These are phyloP conservation scores for Pseudocohnilembus persalinus DNA, from an alignment of 169 alveolate genomes.

Conservation along the genomic window DNA sequence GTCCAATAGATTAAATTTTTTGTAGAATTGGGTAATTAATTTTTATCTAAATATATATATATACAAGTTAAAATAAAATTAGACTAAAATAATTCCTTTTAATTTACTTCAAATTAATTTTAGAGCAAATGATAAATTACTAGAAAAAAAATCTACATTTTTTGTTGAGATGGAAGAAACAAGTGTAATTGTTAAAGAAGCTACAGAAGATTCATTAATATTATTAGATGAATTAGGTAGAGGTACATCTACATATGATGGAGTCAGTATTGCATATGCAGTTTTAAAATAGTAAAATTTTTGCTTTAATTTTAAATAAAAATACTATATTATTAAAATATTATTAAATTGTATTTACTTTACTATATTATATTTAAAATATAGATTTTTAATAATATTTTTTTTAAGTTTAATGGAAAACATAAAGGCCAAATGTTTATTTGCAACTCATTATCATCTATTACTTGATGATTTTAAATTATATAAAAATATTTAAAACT, in stretches of 20 bases:
- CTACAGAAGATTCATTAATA: conserved; percentile 89
- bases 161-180: conserved; percentile 98
- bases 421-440: conserved; percentile 87
- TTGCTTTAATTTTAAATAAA: too few species aligned
- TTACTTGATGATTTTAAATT: conserved; percentile 73
- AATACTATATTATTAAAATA: too few species aligned
- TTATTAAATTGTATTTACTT: too few species aligned
- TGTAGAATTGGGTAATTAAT: conserved; percentile 33
- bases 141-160: conserved; percentile 99
- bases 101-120: conserved; percentile 82
- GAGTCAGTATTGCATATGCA: conserved; percentile 97
- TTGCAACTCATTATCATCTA: conserved; percentile 97
- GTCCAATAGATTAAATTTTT: conserved; percentile 96
- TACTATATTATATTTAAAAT: too few species aligned
- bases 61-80: background rate
- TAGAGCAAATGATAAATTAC: conserved; percentile 97
- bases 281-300: conserved; percentile 26
- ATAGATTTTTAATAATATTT: too few species aligned
- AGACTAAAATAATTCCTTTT: background rate
- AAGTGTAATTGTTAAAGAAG: conserved; percentile 77
- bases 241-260: conserved; percentile 99
- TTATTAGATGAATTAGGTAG: conserved; percentile 98
- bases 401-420: conserved; percentile 14
- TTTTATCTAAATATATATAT: background rate
- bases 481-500: conserved; percentile 53